Evolutionary conservation across 139 green algal species (phyloP).

Genomic region (Nannochloris sp.): DNA sequence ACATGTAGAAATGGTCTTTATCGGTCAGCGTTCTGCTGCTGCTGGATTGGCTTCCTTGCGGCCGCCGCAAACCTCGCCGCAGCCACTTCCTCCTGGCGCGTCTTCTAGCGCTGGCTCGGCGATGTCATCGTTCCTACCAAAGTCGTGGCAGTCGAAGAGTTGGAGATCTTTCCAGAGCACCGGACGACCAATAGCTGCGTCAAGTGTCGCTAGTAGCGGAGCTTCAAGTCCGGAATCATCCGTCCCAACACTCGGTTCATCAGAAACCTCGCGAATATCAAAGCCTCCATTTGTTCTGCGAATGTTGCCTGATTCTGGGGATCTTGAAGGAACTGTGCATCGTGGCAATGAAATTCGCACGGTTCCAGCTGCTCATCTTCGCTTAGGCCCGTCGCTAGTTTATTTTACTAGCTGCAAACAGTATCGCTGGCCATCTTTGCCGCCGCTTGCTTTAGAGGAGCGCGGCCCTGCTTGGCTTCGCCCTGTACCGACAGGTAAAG

Average conservation of each 20-base stretch:
- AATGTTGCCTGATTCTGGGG: conserved; percentile 6
- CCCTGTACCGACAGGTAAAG: neutral
- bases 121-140: conserved; percentile 13
- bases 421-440: conserved; percentile 66
- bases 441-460: conserved; percentile 43
- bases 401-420: conserved; percentile 48
- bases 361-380: neutral
- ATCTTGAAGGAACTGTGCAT: neutral
- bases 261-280: neutral
- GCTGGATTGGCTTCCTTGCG: neutral
- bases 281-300: neutral
- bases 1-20: conserved; percentile 39
- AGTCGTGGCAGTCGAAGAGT: conserved; percentile 25
- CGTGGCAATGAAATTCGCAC: neutral
- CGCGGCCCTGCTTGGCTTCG: conserved; percentile 4
- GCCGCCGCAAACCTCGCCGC: neutral
- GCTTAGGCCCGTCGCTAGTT: conserved; percentile 29
- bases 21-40: neutral
- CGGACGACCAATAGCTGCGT: neutral
- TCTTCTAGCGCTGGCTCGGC: neutral
- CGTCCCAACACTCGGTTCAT: neutral
- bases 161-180: conserved; percentile 4
- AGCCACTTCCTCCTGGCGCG: neutral
- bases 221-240: neutral
- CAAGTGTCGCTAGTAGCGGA: neutral